Conservation (phyloP, 768 basidiomycete genomes). For the Mycena polygramma region DNA sequence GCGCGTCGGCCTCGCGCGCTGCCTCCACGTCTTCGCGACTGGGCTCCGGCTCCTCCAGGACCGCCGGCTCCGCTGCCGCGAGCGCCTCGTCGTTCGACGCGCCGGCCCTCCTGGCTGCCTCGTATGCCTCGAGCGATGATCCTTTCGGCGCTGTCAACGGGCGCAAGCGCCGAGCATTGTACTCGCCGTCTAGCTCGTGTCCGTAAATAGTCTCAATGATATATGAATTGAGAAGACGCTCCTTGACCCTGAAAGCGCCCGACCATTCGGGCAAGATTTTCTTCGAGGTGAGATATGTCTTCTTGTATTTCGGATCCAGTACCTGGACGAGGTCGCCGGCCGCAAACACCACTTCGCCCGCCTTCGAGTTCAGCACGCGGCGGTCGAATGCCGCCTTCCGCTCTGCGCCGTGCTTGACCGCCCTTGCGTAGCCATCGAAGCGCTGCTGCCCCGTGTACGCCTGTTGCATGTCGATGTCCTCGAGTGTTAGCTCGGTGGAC, state of each 20-base stretch:
- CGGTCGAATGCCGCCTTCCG: constrained; percentile 28
- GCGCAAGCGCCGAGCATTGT: constrained; percentile 4
- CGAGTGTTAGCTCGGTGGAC: not conserved
- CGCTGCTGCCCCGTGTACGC: constrained; percentile 46
- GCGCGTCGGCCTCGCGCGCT: constrained; percentile 33
- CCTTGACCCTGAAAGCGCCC: constrained; percentile 17
- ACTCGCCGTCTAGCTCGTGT: constrained; percentile 10
- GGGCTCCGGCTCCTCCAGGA: constrained; percentile 5
- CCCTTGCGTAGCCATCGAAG: constrained; percentile 44
- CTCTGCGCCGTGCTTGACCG: constrained; percentile 37
- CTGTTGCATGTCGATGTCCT: constrained; percentile 41
- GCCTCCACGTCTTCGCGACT: constrained; percentile 35
- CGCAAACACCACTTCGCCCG: constrained; percentile 35
- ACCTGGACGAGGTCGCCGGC: constrained; percentile 43
- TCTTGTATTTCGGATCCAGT: constrained; percentile 14
- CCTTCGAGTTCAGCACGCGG: not conserved
- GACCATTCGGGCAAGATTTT: constrained; percentile 18
- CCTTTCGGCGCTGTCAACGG: constrained; percentile 9
- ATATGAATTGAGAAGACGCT: constrained; percentile 17
- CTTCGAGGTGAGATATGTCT: constrained; percentile 20
- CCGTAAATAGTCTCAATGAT: constrained; percentile 20
- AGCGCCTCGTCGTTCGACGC: not conserved
- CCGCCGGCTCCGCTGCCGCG: not conserved
- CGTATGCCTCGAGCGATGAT: constrained; percentile 1
- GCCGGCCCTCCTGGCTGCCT: not conserved